Base-by-base conservation (phyloP, 2,329 filamentous ascomycete genomes). In the Tolypocladium inflatum region DNA sequence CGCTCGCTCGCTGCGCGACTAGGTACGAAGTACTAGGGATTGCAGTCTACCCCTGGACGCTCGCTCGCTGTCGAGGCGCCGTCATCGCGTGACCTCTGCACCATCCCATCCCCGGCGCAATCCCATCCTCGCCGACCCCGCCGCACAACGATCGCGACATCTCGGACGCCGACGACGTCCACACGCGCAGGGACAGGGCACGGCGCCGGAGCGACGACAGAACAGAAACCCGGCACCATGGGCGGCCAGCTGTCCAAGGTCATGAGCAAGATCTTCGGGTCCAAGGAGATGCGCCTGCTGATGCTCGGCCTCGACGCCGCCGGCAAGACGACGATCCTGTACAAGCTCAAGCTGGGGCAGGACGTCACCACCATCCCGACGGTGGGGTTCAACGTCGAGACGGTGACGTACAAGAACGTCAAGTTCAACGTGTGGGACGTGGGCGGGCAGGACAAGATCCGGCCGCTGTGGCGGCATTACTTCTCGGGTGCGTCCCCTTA, bases 361-460 rank as follows among this genome's bases (percentile, higher is more conserved):
- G 92, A 96, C 72, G 92, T 97, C 69, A 97, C 94, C 62, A 97
- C 94, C 56, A 97, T 97, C 71, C 94, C 94, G 53, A 99, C 94
- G 39, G 94, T 99, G 68, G 94, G 93, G 67, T 97, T 97, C 84
- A 97, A 97, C 83, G 94, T 97, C 75, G 93, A 97, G 82, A 96
- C 91, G 5, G 92, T 97, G 69, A 95, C 92, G 66, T 97, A 96
- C 82, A 97, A 97, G 84, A 97, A 97, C 75, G 92, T 97, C 77
- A 95, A 97, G 78, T 97, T 97, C 81, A 97, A 95, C 70, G 93
- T 97, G 63, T 97, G 93, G 93, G 93, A 97, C 80, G 93, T 97
- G 60, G 93, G 93, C 76, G 93, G 93, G 64, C 93, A 97, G 81
- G 93, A 97, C 83, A 97, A 97, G 87, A 97, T 97, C 71, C 85